Evolutionary conservation across 2,329 filamentous ascomycete species (phyloP), one percentile per base, ranked within the genome.

Genomic region (Stachybotrys elegans): DNA sequence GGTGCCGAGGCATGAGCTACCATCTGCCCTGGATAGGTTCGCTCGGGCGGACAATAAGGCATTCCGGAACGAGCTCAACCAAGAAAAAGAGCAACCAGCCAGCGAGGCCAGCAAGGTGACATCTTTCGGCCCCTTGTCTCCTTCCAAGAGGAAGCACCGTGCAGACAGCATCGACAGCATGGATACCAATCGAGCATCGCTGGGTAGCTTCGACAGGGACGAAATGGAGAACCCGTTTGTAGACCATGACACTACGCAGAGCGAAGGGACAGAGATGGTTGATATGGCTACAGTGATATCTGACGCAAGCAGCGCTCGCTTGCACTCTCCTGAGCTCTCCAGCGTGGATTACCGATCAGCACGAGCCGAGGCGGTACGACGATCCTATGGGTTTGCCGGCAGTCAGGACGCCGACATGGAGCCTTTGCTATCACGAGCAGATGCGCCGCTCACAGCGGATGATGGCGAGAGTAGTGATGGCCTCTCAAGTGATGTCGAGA

Each of bases 11-110:
- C 51, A 57, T 4, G 59, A 67, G 11, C 57, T 79, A 14, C 62
- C 74, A 34, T 52, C 62, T 13, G 48, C 56, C 2, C 49, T 65
- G 9, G 60, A 75, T 57, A 65, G 67, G 23, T 80, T 80, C 53
- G 63, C 73, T 5, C 67, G 65, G 31, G 66, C 65, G 29, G 76
- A 80, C 41, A 80, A 79, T 49, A 69, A 68, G 44, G 63, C 65
- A 2, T 80, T 80, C 56, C 66, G 67, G 16, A 65, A 70, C 40
- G 76, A 80, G 50, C 61, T 79, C 6, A 61, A 59, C 17, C 62
- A 66, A 32, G 70, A 72, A 48, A 51, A 53, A 39, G 49, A 51
- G 9, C 50, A 55, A 4, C 52, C 59, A 16, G 34, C 48, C 7
- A 48, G 34, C 8, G 51, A 55, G 19, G 43, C 47, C 9, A 55